phyloP scores from a whole-genome alignment of 108 stramenopile genomes.

The Pseudonitzschia multistriata region DNA sequence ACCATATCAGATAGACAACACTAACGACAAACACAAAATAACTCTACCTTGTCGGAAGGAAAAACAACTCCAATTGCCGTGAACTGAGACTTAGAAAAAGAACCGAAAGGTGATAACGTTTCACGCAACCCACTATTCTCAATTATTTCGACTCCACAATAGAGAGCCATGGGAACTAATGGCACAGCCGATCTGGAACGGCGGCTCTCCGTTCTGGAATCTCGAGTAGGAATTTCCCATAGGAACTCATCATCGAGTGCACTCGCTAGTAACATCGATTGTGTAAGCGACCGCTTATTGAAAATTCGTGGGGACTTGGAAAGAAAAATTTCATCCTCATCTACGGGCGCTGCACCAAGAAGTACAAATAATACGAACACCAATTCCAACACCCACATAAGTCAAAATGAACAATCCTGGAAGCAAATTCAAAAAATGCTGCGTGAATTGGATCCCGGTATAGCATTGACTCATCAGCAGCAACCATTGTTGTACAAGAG shows the following conservation, averaged over 20 bases:
- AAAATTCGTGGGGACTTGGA: neutral
- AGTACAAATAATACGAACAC: neutral
- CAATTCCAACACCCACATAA: neutral
- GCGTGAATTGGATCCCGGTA: slow-evolving; percentile 46
- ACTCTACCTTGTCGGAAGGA: too few species aligned
- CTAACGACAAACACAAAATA: too few species aligned
- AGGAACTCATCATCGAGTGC: neutral
- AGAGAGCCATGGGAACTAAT: too few species aligned
- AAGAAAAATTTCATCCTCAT: slow-evolving; percentile 3
- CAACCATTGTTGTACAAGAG: slow-evolving; percentile 61
- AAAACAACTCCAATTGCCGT: too few species aligned
- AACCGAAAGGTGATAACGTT: too few species aligned
- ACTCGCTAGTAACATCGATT: neutral
- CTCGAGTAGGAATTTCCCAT: slow-evolving; percentile 22
- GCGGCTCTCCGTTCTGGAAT: slow-evolving; percentile 29
- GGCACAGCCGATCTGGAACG: slow-evolving; percentile 17
- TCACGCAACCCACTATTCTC: too few species aligned
- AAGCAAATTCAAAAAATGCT: slow-evolving; percentile 29
- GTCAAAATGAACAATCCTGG: neutral
- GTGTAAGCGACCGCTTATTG: neutral
- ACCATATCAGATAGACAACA: too few species aligned
- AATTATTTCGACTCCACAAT: too few species aligned
- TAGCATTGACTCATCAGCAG: slow-evolving; percentile 49
- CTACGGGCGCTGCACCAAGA: neutral
- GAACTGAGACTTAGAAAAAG: too few species aligned